phyloP scores from a whole-genome alignment of 2,329 filamentous ascomycete species.

The Purpureocillium takamizusanense region DNA sequence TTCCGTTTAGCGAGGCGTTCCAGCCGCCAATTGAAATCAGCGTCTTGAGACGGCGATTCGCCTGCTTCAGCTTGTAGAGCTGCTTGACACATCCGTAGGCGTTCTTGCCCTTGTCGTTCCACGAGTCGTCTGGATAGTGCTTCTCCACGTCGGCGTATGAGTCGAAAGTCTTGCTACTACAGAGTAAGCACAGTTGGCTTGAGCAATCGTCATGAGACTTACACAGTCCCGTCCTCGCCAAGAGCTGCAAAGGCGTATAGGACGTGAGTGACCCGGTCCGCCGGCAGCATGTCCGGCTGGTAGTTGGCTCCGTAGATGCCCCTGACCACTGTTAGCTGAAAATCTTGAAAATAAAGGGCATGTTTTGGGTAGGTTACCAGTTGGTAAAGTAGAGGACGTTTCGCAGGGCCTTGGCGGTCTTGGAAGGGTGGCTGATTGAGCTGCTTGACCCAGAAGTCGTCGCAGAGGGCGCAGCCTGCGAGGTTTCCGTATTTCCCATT shows the following conservation, averaged over 20 bases:
- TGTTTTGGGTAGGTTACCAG: conserved; percentile 26
- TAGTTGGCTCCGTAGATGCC: conserved; percentile 64
- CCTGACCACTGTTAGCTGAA: conserved; percentile 34
- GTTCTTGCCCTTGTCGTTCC: conserved; percentile 50
- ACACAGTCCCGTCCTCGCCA: conserved; percentile 34
- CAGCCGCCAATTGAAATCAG: conserved; percentile 78
- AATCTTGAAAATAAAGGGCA: neutral
- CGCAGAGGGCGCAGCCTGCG: too few relatives aligned
- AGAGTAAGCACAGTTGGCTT: neutral
- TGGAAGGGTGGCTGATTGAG: neutral
- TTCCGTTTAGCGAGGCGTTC: conserved; percentile 54
- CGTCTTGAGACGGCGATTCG: conserved; percentile 66
- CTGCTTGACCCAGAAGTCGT: too few relatives aligned
- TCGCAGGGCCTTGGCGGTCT: conserved; percentile 3
- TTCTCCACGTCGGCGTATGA: conserved; percentile 47
- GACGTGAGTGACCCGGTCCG: conserved; percentile 62
- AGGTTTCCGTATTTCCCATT: too few relatives aligned
- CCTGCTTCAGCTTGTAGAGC: conserved; percentile 65
- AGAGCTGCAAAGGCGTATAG: conserved; percentile 51
- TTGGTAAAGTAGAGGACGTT: conserved; percentile 47
- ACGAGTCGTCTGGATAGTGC: conserved; percentile 56
- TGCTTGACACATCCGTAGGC: conserved; percentile 73
- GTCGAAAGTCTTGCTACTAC: conserved; percentile 17
- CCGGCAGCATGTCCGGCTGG: conserved; percentile 60
- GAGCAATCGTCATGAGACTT: conserved; percentile 13